A percentile compares a stretch with the other conserved stretches of the same genome.
Evolutionary conservation across 352 stramenopile genomes (phyloP).

Genomic region (Phytophthora fragariae): DNA sequence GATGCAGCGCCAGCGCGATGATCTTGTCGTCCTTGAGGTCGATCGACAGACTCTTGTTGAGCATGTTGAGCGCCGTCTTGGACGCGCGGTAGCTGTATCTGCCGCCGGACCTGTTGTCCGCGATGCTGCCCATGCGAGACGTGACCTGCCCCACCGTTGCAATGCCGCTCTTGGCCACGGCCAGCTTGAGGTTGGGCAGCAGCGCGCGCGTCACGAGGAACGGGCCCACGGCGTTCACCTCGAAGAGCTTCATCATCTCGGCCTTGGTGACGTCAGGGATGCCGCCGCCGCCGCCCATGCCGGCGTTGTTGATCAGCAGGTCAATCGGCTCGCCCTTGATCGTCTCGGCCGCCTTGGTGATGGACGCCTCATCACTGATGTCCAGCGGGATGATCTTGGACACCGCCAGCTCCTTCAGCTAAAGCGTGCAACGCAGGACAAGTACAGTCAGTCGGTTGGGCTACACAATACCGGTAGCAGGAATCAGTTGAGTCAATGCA

Average conservation of each 20-base stretch:
- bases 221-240: conserved; percentile 67
- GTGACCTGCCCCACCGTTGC: conserved; percentile 57
- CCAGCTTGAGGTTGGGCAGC: conserved; percentile 54
- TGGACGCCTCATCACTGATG: conserved; percentile 45
- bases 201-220: conserved; percentile 66
- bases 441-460: neutral
- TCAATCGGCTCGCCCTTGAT: conserved; percentile 62
- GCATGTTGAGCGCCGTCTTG: conserved; percentile 79
- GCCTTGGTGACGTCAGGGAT: conserved; percentile 53
- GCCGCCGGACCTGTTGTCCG: conserved; percentile 35
- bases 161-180: conserved; percentile 33
- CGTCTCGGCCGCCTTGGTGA: conserved; percentile 42
- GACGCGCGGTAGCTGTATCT: conserved; percentile 76
- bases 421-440: conserved; percentile 8
- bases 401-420: conserved; percentile 38
- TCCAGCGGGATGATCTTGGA: conserved; percentile 43
- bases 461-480: neutral
- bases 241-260: conserved; percentile 62
- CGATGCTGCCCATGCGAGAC: conserved; percentile 60
- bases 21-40: conserved; percentile 67
- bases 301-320: conserved; percentile 73
- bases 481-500: neutral
- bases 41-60: conserved; percentile 55
- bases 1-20: conserved; percentile 50
- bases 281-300: conserved; percentile 44